These are phyloP conservation scores for Panicum miliaceum DNA, from an alignment of 176 grass and related monocot genomes.

Conservation along the genomic window DNA sequence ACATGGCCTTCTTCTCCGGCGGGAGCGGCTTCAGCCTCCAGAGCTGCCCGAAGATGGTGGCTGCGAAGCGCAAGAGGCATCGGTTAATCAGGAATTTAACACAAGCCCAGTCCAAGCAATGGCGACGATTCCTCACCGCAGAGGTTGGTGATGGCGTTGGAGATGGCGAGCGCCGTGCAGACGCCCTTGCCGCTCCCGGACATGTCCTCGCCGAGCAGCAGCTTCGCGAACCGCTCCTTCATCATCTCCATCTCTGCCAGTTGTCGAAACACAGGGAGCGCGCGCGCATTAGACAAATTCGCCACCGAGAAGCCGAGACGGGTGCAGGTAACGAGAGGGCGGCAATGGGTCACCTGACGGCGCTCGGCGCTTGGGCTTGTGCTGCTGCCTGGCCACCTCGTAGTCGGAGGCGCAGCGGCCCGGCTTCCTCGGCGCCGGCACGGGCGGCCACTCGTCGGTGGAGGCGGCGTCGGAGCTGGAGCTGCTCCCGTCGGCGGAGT, in stretches of 20 bases:
- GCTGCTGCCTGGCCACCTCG: constrained; percentile 38
- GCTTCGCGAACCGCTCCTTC: constrained; percentile 97
- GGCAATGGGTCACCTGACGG: constrained; percentile 14
- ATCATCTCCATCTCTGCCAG: constrained; percentile 82
- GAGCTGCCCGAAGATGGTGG: constrained; percentile 93
- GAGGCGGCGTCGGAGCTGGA: constrained; percentile 73
- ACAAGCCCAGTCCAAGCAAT: no score
- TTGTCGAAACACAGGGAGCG: not conserved
- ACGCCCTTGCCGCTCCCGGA: constrained; percentile 95
- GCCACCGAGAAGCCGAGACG: not conserved
- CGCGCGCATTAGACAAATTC: not conserved
- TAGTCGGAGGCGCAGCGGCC: constrained; percentile 23
- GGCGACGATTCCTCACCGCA: constrained; percentile 57
- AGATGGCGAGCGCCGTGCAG: constrained; percentile 89
- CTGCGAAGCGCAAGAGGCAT: constrained; percentile 36
- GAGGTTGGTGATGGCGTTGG: constrained; percentile 97
- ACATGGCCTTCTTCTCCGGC: constrained; percentile 94
- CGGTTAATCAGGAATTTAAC: not conserved
- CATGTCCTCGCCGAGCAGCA: constrained; percentile 99
- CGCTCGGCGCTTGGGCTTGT: constrained; percentile 40
- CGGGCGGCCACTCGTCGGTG: constrained; percentile 49
- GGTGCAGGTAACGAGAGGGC: not conserved
- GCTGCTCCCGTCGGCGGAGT: constrained; percentile 64
- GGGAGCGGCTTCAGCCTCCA: constrained; percentile 88
- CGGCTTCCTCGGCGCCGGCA: constrained; percentile 12